phyloP scores from a whole-genome alignment of 2,329 filamentous ascomycete species.

The Coccinonectria pachysandricola region DNA sequence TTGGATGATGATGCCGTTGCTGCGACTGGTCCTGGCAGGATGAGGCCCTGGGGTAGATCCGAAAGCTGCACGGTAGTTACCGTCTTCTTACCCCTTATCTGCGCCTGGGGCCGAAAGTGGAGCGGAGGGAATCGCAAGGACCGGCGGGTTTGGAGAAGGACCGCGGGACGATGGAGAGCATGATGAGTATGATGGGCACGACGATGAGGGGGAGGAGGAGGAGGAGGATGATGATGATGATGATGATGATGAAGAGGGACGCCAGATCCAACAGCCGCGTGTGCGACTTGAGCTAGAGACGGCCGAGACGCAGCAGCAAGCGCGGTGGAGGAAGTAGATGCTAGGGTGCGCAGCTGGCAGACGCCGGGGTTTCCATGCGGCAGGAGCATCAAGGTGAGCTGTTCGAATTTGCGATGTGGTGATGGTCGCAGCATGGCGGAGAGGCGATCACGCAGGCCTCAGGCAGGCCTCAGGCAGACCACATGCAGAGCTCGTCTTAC shows the following conservation, averaged over 20 bases:
- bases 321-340: slow-evolving; percentile 6
- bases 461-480: slow-evolving; percentile 7
- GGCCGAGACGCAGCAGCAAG: no score
- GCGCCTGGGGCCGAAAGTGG: slow-evolving; percentile 8
- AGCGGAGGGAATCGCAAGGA: slow-evolving; percentile 8
- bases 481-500: no score
- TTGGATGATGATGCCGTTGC: slow-evolving; percentile 10
- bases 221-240: slow-evolving; percentile 4
- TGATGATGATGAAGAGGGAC: slow-evolving; percentile 3
- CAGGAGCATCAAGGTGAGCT: slow-evolving; percentile 17
- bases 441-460: slow-evolving; percentile 10
- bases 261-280: no score
- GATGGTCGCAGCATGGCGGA: slow-evolving; percentile 10
- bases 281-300: no score
- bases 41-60: slow-evolving; percentile 46
- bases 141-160: slow-evolving; percentile 3
- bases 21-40: slow-evolving; percentile 14
- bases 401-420: slow-evolving; percentile 10
- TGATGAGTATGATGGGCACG: slow-evolving; percentile 3
- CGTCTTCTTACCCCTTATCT: slow-evolving; percentile 41
- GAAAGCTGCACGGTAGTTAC: slow-evolving; percentile 42
- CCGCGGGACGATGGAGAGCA: slow-evolving; percentile 5
- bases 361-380: slow-evolving; percentile 17
- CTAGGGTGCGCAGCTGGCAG: slow-evolving; percentile 18
- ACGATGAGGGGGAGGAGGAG: slow-evolving; percentile 3